Evolutionary conservation across 192 early-diverging fungal genomes (phyloP).

Genomic region (Paraglomus occultum): DNA sequence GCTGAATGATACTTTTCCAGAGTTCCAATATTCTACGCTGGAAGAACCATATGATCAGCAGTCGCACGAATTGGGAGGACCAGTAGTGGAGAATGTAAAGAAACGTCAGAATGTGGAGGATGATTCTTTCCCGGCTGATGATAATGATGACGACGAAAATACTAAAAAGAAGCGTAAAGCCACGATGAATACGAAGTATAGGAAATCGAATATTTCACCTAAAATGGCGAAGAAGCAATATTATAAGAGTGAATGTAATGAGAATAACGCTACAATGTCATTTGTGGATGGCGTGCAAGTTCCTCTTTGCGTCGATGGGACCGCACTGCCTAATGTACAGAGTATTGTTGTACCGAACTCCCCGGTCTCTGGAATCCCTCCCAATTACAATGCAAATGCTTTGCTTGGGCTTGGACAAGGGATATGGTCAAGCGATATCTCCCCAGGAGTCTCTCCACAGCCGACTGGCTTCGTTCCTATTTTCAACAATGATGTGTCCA

Average conservation of each 20-base stretch:
- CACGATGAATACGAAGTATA: neutral
- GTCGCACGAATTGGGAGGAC: neutral
- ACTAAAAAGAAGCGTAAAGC: neutral
- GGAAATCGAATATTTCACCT: neutral
- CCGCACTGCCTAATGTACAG: neutral
- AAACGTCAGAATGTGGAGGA: neutral
- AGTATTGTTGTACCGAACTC: conserved; percentile 13
- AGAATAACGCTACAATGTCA: neutral
- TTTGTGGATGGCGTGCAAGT: neutral
- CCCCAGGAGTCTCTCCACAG: neutral
- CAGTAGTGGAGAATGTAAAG: neutral
- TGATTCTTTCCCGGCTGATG: neutral
- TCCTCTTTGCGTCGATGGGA: neutral
- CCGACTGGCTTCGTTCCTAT: neutral
- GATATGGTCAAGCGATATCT: neutral
- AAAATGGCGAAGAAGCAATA: neutral
- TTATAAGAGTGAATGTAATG: neutral
- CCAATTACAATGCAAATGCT: neutral
- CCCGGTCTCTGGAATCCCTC: neutral
- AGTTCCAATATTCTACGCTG: neutral
- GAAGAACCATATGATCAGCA: conserved; percentile 20
- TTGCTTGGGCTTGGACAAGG: conserved; percentile 5
- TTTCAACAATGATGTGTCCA: neutral
- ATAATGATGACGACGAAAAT: neutral
- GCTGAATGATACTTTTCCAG: too few species aligned